A percentile compares a stretch with the other conserved stretches of the same genome.
These are phyloP conservation scores for Mortierella sp. DNA, from an alignment of 371 early-diverging fungal genomes.

Conservation along the genomic window DNA sequence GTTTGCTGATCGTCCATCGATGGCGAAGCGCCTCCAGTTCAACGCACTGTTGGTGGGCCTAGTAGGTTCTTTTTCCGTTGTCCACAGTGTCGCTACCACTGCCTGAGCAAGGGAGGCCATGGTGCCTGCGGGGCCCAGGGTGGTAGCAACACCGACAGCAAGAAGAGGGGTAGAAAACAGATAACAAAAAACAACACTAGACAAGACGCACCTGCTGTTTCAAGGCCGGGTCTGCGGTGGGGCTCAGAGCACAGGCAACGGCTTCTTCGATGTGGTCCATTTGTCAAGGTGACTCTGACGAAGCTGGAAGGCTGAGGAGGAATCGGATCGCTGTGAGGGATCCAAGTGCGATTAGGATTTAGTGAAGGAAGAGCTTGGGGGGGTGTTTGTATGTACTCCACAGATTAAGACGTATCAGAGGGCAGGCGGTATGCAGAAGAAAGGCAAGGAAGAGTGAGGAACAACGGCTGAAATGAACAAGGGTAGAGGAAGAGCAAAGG, in stretches of 20 bases:
- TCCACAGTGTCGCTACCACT: neutral
- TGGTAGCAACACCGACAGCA: neutral
- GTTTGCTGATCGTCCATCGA: neutral
- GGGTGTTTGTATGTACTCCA: neutral
- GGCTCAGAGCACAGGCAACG: conserved; percentile 83
- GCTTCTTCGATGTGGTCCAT: conserved; percentile 90
- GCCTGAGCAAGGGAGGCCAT: neutral
- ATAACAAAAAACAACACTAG: neutral
- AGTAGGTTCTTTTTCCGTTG: neutral
- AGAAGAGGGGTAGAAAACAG: neutral
- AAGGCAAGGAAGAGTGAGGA: neutral
- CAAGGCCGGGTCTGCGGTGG: conserved; percentile 72
- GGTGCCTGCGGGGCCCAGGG: neutral
- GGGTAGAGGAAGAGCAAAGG: neutral
- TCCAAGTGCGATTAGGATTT: neutral
- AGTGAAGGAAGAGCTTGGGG: neutral
- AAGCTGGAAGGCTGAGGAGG: neutral
- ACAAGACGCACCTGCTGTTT: conserved; percentile 76
- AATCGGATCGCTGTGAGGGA: neutral
- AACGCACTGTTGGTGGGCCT: neutral
- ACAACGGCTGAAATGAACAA: conserved; percentile 8
- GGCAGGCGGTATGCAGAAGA: neutral
- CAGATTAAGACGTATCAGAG: neutral
- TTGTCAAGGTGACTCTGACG: conserved; percentile 4
- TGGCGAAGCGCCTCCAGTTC: neutral